Evolutionary conservation across 306 rosid genomes (phyloP).

Genomic region (Morella rubra): DNA sequence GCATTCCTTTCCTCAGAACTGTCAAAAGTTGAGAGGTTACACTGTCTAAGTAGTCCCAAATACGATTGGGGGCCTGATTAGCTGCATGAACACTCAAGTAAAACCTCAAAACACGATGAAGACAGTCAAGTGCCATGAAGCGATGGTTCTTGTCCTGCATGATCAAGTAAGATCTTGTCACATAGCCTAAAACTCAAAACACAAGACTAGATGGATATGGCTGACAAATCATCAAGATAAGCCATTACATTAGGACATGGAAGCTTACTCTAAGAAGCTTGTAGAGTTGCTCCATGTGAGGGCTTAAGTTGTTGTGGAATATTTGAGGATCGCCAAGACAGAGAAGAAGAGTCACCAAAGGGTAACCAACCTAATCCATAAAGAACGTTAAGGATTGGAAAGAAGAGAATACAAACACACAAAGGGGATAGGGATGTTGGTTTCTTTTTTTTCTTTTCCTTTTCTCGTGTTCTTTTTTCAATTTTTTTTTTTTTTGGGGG

Average conservation of each 20-base stretch:
- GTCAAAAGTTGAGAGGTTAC: constrained; percentile 89
- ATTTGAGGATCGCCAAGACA: constrained; percentile 96
- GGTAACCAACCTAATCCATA: constrained; percentile 80
- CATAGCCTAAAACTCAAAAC: constrained; percentile 29
- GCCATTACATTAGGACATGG: constrained; percentile 15
- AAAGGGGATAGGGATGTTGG: neutral
- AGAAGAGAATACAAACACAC: constrained; percentile 6
- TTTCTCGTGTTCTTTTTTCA: neutral
- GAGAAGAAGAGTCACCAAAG: constrained; percentile 92
- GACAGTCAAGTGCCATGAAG: constrained; percentile 98
- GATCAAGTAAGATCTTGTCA: constrained; percentile 42
- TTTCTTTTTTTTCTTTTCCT: neutral
- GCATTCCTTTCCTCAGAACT: constrained; percentile 91
- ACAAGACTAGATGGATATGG: constrained; percentile 30
- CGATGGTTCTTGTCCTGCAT: constrained; percentile 98
- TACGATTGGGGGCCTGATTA: constrained; percentile 79
- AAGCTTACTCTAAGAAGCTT: constrained; percentile 86
- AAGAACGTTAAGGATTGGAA: constrained; percentile 7
- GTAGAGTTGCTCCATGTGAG: constrained; percentile 99
- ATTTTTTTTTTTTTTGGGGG: neutral
- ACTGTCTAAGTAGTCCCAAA: constrained; percentile 97
- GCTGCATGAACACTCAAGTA: constrained; percentile 92
- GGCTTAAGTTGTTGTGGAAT: constrained; percentile 73
- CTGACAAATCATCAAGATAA: constrained; percentile 18
- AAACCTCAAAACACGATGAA: constrained; percentile 94